Conservation (phyloP, 176 grass and related monocot species). For the Hsuehochloa calcarea region DNA sequence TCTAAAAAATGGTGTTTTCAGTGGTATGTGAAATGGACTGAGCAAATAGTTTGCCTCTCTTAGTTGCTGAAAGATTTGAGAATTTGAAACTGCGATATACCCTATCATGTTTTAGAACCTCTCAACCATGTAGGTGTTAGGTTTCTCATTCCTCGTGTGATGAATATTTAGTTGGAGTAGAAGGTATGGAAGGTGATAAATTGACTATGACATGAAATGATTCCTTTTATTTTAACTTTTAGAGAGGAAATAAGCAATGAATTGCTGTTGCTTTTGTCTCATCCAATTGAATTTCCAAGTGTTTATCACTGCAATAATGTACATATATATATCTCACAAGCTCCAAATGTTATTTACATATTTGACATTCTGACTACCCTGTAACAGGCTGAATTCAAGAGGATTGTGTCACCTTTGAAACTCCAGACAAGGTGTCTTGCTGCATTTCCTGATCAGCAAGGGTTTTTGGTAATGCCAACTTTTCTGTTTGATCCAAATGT, state of each 20-base stretch:
- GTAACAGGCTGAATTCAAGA: slow-evolving; percentile 79
- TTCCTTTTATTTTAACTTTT: neutral
- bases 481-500: neutral
- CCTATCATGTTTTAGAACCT: slow-evolving; percentile 6
- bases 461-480: slow-evolving; percentile 74
- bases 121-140: neutral
- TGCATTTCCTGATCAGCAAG: slow-evolving; percentile 98
- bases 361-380: slow-evolving; percentile 29
- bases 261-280: neutral
- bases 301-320: slow-evolving; percentile 10
- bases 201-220: neutral
- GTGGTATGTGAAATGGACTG: slow-evolving; percentile 8
- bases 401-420: slow-evolving; percentile 79
- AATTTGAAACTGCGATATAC: slow-evolving; percentile 1
- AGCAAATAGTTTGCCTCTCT: neutral
- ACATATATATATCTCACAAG: neutral
- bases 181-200: neutral
- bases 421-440: slow-evolving; percentile 85
- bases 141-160: neutral
- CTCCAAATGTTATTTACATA: slow-evolving; percentile 4
- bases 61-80: slow-evolving; percentile 6
- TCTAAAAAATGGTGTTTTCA: neutral
- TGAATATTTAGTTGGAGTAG: slow-evolving; percentile 1
- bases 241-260: slow-evolving; percentile 8
- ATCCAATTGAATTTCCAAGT: neutral